A percentile compares a stretch with the other conserved stretches of the same genome.
phyloP scores from a whole-genome alignment of 2,329 filamentous ascomycete species.

The Penicillium expansum region DNA sequence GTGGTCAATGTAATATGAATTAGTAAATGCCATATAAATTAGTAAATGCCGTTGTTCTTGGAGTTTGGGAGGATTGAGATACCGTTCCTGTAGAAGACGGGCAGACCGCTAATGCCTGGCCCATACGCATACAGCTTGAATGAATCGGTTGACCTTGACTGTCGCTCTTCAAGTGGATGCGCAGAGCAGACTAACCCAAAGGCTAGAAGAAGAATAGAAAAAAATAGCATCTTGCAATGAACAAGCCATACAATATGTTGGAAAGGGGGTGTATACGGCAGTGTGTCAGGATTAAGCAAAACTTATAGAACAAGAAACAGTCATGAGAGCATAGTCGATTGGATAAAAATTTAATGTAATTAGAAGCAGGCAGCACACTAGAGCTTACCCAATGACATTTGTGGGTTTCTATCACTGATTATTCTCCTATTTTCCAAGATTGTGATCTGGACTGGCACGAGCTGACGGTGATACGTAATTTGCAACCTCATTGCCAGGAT shows the following conservation, averaged over 20 bases:
- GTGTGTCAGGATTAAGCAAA: background rate
- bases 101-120: conserved; percentile 14
- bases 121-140: conserved; percentile 18
- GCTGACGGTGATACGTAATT: conserved; percentile 1
- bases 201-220: background rate
- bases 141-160: background rate
- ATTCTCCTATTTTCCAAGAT: background rate
- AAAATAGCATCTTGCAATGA: conserved; percentile 2
- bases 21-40: background rate
- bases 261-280: background rate
- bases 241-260: background rate
- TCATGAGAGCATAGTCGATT: background rate
- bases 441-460: conserved; percentile 1
- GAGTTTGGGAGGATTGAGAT: background rate
- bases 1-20: background rate
- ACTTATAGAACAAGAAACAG: background rate
- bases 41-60: background rate
- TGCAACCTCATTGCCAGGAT: background rate
- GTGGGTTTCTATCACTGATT: background rate
- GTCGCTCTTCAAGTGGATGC: conserved; percentile 6
- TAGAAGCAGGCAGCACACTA: background rate
- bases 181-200: conserved; percentile 7
- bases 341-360: background rate
- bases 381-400: background rate
- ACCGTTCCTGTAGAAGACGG: conserved; percentile 15